Base-by-base conservation (phyloP, 208 protist genomes). In the Phytomonas francai region DNA sequence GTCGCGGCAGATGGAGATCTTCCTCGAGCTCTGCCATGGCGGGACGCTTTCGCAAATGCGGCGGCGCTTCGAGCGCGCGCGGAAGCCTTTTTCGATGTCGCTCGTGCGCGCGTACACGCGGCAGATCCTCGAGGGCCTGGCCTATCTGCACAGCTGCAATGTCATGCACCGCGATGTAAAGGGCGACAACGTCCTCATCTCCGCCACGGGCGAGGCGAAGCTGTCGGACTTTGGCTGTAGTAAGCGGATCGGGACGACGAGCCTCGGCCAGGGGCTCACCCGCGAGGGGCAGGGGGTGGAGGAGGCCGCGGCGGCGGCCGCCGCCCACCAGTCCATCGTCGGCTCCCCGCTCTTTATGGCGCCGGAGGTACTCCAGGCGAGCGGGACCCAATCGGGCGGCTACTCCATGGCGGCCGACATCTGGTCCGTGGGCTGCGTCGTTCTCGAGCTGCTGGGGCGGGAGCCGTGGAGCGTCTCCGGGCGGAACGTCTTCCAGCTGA, bases 141-240 rank as follows among this genome's bases (percentile, higher is more conserved):
- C 68, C 42, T 97, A 97, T 76, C 77, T 97, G 29, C 93, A 97
- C 72, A 67, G 63, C 28, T 72, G 83, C 39, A 69, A 83, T 66
- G 84, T 97, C 59, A 80, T 92, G 49, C 91, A 96, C 56, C 79
- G 91, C 59, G 93, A 97, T 72, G 86, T 97, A 65, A 97, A 97
- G 79, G 79, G 91, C 63, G 91, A 93, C 34, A 97, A 97, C 70
- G 88, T 97, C 34, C 80, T 97, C 54, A 89, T 97, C 63, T 91
- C 79, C 39, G 77, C 89, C 0, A 70, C 79, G 0, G 95, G 94
- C 29, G 79, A 93, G 61, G 89, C 95, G 5, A 98, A 98, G 79
- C 81, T 98, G 22, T 91, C 95, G 3, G 96, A 98, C 70, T 98
- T 98, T 84, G 94, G 94, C 7, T 95, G 90, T 51, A 95, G 89